Evolutionary conservation across 306 rosid species (phyloP).

Genomic region (Ormosia emarginata): DNA sequence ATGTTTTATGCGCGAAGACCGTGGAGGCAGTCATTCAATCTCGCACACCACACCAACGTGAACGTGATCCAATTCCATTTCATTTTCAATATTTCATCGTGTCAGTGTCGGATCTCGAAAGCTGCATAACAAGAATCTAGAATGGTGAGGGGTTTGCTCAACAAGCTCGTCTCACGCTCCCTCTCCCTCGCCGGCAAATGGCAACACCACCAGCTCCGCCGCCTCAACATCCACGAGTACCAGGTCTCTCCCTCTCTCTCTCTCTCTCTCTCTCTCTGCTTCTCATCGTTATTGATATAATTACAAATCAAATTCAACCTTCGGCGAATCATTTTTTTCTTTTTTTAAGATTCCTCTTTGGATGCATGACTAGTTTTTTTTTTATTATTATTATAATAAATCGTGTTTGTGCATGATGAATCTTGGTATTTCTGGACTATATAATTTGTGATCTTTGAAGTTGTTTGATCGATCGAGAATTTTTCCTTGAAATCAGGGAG

Average conservation of each 20-base stretch:
- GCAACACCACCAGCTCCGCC: slow-evolving; percentile 98
- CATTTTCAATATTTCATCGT: no score
- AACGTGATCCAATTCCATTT: no score
- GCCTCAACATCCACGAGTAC: slow-evolving; percentile 96
- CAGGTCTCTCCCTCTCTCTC: slow-evolving; percentile 49
- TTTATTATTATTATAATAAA: not conserved
- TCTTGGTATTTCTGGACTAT: not conserved
- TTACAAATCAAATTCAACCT: not conserved
- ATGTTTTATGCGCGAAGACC: not conserved
- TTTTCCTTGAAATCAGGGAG: slow-evolving; percentile 58
- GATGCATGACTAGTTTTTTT: not conserved
- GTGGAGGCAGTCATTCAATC: not conserved
- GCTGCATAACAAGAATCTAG: not conserved
- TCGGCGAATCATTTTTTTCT: not conserved
- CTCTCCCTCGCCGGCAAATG: slow-evolving; percentile 90
- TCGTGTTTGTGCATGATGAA: not conserved
- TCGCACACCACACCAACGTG: no score
- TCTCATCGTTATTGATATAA: not conserved
- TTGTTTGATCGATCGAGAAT: not conserved
- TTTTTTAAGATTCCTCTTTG: not conserved
- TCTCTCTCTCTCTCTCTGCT: not conserved
- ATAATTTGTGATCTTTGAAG: not conserved
- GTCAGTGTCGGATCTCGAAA: not conserved
- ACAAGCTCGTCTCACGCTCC: slow-evolving; percentile 78
- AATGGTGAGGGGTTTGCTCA: slow-evolving; percentile 86